Evolutionary conservation across 1,139 yeast genomes (phyloP).

Genomic region (Taphrina confusa): DNA sequence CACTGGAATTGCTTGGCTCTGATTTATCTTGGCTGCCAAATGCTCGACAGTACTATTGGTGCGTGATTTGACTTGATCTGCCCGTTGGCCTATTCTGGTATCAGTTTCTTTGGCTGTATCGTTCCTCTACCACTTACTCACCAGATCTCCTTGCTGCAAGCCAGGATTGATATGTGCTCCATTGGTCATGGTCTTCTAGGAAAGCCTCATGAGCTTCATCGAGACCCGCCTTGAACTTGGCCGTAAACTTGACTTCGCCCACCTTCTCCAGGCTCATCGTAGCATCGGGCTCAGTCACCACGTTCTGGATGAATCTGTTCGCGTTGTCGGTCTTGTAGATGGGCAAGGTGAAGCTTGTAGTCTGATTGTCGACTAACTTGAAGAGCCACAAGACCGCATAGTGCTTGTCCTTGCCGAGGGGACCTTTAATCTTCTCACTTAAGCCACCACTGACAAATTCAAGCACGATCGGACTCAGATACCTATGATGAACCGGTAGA

Average conservation of each 20-base stretch:
- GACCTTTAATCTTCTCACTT: conserved; percentile 29
- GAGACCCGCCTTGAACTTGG: conserved; percentile 28
- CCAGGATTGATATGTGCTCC: conserved; percentile 30
- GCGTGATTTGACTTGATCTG: conserved; percentile 17
- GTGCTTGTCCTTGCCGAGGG: conserved; percentile 27
- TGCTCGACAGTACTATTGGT: conserved; percentile 14
- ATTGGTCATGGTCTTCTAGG: conserved; percentile 25
- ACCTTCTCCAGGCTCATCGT: conserved; percentile 28
- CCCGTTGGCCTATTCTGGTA: conserved; percentile 15
- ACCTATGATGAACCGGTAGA: conserved; percentile 24
- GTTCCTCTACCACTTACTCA: conserved; percentile 18
- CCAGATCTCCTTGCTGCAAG: conserved; percentile 28
- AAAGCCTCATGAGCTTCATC: conserved; percentile 24
- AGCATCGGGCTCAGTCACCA: conserved; percentile 22
- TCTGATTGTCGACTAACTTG: conserved; percentile 28
- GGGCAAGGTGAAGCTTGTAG: conserved; percentile 29
- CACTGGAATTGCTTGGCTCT: conserved; percentile 5
- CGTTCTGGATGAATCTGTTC: conserved; percentile 29
- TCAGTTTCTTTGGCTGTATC: neutral
- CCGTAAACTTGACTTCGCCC: conserved; percentile 32
- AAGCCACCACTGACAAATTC: conserved; percentile 31
- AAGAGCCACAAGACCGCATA: conserved; percentile 34
- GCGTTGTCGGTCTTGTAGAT: conserved; percentile 34
- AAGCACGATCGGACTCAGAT: conserved; percentile 31
- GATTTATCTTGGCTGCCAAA: neutral